phyloP scores from a whole-genome alignment of 139 green algal species.

The Eudorina sp. region DNA sequence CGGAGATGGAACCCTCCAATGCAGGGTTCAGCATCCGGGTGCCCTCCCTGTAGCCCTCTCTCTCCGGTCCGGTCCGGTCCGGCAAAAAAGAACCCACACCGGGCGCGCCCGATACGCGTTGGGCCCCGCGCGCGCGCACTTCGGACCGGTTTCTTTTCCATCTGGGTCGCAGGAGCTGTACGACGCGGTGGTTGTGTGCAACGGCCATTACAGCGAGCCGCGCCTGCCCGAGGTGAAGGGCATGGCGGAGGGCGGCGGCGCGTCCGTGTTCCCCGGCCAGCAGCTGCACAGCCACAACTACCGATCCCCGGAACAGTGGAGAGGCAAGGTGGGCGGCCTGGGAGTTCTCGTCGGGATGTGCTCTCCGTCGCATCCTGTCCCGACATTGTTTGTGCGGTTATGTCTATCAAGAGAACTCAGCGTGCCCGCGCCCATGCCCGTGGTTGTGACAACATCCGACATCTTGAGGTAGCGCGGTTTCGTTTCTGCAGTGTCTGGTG shows the following conservation, averaged over 20 bases:
- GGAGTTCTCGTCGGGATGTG: too few species aligned
- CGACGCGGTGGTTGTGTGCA: slow-evolving; percentile 89
- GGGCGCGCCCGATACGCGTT: too few species aligned
- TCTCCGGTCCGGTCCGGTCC: too few species aligned
- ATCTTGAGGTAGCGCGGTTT: background rate
- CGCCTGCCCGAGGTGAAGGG: slow-evolving; percentile 68
- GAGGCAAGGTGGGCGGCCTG: slow-evolving; percentile 58
- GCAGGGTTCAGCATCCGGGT: background rate
- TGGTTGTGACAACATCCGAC: background rate
- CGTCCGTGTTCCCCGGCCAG: slow-evolving; percentile 53
- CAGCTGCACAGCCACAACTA: slow-evolving; percentile 88
- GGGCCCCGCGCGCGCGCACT: too few species aligned
- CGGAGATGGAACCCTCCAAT: background rate
- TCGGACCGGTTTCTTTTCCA: background rate
- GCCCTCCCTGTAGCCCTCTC: background rate
- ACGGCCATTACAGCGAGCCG: slow-evolving; percentile 89
- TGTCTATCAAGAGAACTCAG: too few species aligned
- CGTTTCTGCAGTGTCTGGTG: too few species aligned
- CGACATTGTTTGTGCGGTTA: too few species aligned
- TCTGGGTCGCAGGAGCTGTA: slow-evolving; percentile 58
- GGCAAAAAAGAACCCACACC: background rate
- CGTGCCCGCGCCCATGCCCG: too few species aligned
- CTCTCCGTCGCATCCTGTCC: too few species aligned
- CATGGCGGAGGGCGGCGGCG: slow-evolving; percentile 30
- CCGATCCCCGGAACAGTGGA: slow-evolving; percentile 67